Evolutionary conservation across 2,329 filamentous ascomycete species (phyloP).

Genomic region (Aspergillus arachidicola): DNA sequence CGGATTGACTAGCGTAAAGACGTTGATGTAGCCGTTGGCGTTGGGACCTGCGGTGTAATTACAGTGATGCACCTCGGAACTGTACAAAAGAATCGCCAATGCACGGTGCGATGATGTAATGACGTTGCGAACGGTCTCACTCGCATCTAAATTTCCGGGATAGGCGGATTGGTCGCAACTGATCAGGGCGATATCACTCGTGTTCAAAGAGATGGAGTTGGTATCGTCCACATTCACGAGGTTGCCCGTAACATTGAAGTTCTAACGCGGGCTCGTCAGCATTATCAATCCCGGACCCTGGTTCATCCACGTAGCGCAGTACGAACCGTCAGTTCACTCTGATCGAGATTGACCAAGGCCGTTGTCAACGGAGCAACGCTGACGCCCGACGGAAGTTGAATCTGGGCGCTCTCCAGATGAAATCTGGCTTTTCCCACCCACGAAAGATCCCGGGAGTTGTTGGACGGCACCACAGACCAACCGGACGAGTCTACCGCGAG

Average conservation of each 20-base stretch:
- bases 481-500: slow-evolving; percentile 20
- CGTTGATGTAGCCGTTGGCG: slow-evolving; percentile 28
- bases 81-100: slow-evolving; percentile 44
- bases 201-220: slow-evolving; percentile 31
- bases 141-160: slow-evolving; percentile 39
- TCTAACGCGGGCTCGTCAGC: slow-evolving; percentile 23
- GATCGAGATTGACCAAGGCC: slow-evolving; percentile 22
- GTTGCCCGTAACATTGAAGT: slow-evolving; percentile 30
- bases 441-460: slow-evolving; percentile 29
- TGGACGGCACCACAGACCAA: slow-evolving; percentile 32
- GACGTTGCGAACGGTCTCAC: slow-evolving; percentile 36
- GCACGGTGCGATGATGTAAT: slow-evolving; percentile 31
- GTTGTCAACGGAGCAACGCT: slow-evolving; percentile 31
- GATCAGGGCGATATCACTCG: slow-evolving; percentile 41
- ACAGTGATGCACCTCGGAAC: slow-evolving; percentile 40
- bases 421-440: slow-evolving; percentile 25
- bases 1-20: slow-evolving; percentile 40
- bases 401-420: slow-evolving; percentile 24
- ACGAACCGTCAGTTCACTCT: slow-evolving; percentile 28
- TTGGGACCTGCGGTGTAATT: slow-evolving; percentile 32
- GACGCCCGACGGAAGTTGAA: slow-evolving; percentile 22
- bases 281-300: not conserved
- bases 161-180: slow-evolving; percentile 46
- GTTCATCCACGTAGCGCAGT: not conserved
- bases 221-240: slow-evolving; percentile 31